Conservation (phyloP, 1,139 yeast species). For the Suhomyces ambrosiae region DNA sequence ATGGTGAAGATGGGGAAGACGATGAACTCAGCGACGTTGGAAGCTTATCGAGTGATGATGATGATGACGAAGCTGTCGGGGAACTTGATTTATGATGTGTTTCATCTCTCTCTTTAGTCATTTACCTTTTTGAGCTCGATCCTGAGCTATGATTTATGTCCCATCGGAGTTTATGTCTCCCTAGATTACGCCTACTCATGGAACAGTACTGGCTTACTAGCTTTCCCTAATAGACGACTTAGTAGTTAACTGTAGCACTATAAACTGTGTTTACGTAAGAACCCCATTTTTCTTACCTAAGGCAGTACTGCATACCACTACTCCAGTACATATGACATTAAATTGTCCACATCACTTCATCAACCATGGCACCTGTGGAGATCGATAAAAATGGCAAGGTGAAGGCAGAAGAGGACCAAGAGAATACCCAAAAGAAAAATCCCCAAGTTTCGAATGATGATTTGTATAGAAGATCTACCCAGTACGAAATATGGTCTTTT, state of each 20-base stretch:
- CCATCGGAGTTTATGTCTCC: background rate
- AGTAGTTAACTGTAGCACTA: background rate
- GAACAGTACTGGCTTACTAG: constrained; percentile 9
- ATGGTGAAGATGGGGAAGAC: constrained; percentile 41
- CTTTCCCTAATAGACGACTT: constrained; percentile 4
- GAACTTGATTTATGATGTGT: constrained; percentile 12
- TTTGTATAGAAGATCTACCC: constrained; percentile 82
- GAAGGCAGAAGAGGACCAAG: constrained; percentile 4
- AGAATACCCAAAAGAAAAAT: constrained; percentile 4
- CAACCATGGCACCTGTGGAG: constrained; percentile 8
- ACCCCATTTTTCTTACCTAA: background rate
- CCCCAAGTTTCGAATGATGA: constrained; percentile 62
- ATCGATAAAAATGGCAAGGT: constrained; percentile 1
- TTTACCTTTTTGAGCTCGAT: background rate
- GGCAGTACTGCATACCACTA: constrained; percentile 1
- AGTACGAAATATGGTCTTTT: constrained; percentile 84
- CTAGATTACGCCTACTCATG: constrained; percentile 5
- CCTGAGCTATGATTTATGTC: constrained; percentile 1
- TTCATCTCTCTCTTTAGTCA: background rate
- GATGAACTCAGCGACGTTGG: constrained; percentile 54
- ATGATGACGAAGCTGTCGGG: constrained; percentile 26
- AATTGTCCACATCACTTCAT: too few relatives aligned
- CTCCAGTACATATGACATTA: background rate
- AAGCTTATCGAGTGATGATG: constrained; percentile 52
- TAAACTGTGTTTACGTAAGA: background rate